These are phyloP conservation scores for Apiospora rasikravindrae DNA, from an alignment of 2,329 filamentous ascomycete genomes.

Conservation along the genomic window DNA sequence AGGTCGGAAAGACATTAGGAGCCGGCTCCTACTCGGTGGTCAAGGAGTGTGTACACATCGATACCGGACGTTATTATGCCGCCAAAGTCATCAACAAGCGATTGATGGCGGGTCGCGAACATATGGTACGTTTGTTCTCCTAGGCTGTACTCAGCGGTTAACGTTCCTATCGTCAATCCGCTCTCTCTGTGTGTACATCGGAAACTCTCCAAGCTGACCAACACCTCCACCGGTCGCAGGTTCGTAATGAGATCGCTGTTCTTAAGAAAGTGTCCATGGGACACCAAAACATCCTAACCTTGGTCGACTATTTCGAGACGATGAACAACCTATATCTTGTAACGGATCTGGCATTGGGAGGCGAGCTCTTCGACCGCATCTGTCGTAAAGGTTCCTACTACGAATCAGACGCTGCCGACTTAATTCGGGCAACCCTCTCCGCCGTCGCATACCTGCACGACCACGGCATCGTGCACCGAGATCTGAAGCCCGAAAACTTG, in stretches of 20 bases:
- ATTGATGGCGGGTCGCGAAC: slow-evolving; percentile 94
- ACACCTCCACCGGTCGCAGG: slow-evolving; percentile 52
- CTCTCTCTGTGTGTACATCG: slow-evolving; percentile 6
- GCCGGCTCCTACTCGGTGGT: slow-evolving; percentile 98
- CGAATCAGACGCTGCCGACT: slow-evolving; percentile 93
- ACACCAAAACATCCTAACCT: slow-evolving; percentile 95
- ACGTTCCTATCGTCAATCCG: neutral
- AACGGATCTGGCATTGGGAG: slow-evolving; percentile 93
- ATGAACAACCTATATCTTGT: slow-evolving; percentile 99
- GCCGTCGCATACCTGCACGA: slow-evolving; percentile 99
- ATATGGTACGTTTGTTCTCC: slow-evolving; percentile 73
- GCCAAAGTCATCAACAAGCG: slow-evolving; percentile 99
- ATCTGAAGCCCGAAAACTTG: slow-evolving; percentile 96
- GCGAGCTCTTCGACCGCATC: slow-evolving; percentile 97
- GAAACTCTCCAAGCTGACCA: slow-evolving; percentile 3
- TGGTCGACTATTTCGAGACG: slow-evolving; percentile 99
- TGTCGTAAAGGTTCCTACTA: slow-evolving; percentile 99
- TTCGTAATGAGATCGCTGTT: slow-evolving; percentile 97
- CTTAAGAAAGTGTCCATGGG: slow-evolving; percentile 99
- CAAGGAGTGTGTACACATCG: slow-evolving; percentile 98
- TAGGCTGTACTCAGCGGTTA: neutral
- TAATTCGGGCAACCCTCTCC: slow-evolving; percentile 92
- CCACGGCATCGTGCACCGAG: slow-evolving; percentile 97
- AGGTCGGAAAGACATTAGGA: slow-evolving; percentile 96
- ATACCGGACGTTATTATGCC: slow-evolving; percentile 96